Conservation (phyloP, 129 eudicot genomes). For the carrot (Daucus carota) region DH1_v3.0 NC_030386.2:36748501-36749000, state of each 20-base stretch:
- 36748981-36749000: not conserved
- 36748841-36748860: not conserved
- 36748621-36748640: no score
- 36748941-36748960: not conserved
- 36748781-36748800: not conserved
- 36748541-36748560: not conserved
- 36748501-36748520: not conserved
- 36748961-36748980: slow-evolving; percentile 5
- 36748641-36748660: no score
- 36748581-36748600: not conserved
- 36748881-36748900: slow-evolving; percentile 8
- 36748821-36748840: not conserved
- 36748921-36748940: not conserved
- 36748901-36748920: slow-evolving; percentile 1
- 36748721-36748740: no score
- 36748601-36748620: slow-evolving; percentile 1
- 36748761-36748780: no score
- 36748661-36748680: no score
- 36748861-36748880: not conserved
- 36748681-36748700: no score
- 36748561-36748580: not conserved
- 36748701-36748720: no score
- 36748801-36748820: no score
- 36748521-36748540: not conserved
- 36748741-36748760: no score